Percentiles rank a stretch among this genome's conserved stretches.
phyloP scores from a whole-genome alignment of 306 rosid genomes.

The Cucurbita maxima region DNA sequence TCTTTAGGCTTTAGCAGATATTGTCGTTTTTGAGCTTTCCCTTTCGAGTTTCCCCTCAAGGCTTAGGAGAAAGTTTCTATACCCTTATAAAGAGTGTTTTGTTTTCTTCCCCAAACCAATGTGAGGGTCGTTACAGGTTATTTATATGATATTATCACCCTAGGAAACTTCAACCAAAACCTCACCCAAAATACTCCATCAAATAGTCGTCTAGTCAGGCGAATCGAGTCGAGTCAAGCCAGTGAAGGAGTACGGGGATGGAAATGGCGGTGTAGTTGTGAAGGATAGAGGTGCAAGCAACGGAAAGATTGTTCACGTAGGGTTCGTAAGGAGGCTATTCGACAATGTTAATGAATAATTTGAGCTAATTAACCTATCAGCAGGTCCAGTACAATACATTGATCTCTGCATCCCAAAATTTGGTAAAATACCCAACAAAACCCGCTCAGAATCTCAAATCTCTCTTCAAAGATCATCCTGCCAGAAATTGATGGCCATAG shows the following conservation, averaged over 20 bases:
- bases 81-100: too few species aligned
- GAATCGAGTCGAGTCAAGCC: conserved; percentile 29
- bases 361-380: neutral
- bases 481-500: neutral
- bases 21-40: too few species aligned
- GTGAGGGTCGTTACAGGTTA: too few species aligned
- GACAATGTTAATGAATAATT: conserved; percentile 47
- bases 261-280: conserved; percentile 43
- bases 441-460: neutral
- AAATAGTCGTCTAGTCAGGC: too few species aligned
- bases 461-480: neutral
- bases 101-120: too few species aligned
- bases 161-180: too few species aligned
- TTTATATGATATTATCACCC: too few species aligned
- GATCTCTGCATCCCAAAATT: neutral
- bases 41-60: too few species aligned
- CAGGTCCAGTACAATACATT: neutral
- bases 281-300: conserved; percentile 14
- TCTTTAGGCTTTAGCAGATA: too few species aligned
- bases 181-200: too few species aligned
- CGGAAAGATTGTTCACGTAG: conserved; percentile 38
- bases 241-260: neutral
- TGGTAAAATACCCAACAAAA: neutral
- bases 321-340: conserved; percentile 77
- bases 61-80: too few species aligned